Conservation (phyloP, 805 yeast species). For the Saccharomycopsis capsularis region DNA sequence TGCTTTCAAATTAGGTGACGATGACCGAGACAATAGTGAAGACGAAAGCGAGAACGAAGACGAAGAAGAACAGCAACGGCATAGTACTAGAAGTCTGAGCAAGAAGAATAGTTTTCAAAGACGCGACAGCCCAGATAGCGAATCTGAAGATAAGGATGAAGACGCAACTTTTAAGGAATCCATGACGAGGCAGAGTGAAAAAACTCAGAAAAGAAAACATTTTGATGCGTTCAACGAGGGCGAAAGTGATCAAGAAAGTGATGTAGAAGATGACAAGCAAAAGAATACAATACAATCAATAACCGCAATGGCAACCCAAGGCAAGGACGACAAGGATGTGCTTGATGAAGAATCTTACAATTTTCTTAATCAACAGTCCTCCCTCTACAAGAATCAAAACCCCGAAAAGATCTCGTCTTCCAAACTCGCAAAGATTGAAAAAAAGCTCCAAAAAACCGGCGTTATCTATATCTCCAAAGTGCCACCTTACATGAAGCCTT, state of each 20-base stretch:
- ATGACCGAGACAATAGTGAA: not conserved
- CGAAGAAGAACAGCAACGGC: no score
- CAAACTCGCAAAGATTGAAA: conserved; percentile 30
- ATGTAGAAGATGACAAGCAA: conserved; percentile 22
- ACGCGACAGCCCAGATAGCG: no score
- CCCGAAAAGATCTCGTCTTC: conserved; percentile 26
- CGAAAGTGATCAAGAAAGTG: conserved; percentile 24
- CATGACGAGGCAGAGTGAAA: not conserved
- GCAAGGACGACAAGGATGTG: conserved; percentile 6
- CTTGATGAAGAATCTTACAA: conserved; percentile 22
- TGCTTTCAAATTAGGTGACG: not conserved
- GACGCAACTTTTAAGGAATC: not conserved
- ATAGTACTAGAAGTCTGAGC: not conserved
- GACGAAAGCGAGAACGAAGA: not conserved
- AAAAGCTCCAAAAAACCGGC: conserved; percentile 65
- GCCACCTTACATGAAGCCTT: conserved; percentile 97
- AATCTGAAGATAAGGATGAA: no score
- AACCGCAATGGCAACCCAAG: not conserved
- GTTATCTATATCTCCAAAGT: conserved; percentile 86
- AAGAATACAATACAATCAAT: conserved; percentile 23
- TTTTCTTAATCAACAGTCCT: conserved; percentile 15
- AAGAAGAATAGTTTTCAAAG: not conserved
- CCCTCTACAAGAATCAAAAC: conserved; percentile 12
- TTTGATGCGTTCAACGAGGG: conserved; percentile 15
- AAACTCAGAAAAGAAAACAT: conserved; percentile 4